Evolutionary conservation across 768 basidiomycete genomes (phyloP), one percentile per base, ranked within the genome.

Genomic region (Cyclocybe cylindracea): DNA sequence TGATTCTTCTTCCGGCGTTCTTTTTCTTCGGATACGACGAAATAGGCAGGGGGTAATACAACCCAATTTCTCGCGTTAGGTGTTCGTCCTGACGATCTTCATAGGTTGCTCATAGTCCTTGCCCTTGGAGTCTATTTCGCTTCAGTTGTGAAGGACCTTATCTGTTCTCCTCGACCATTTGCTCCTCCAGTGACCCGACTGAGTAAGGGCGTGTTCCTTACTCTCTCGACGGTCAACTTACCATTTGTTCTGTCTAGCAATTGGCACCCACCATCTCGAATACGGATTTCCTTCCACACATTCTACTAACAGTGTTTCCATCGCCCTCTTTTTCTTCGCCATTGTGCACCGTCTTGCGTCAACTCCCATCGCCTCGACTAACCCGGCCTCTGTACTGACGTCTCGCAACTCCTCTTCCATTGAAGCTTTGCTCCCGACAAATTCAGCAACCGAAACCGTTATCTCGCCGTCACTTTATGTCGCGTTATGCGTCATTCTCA

Each of bases 211-310:
- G 39, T 33, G 48, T 34, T 34, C 10, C 16, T 48, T 14, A 39
- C 37, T 24, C 16, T 31, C 4, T 19, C 56, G 44, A 14, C 46
- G 16, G 40, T 47, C 29, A 36, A 43, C 36, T 29, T 18, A 29
- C 19, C 31, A 24, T 50, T 9, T 7, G 11, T 36, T n/a, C 33
- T 32, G 10, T 33, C 35, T 57, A 91, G 89, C 86, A 4, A 85
- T 92, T 46, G 87, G 89, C 10, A 79, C 74, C 1, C 89, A 91
- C 61, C 90, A 93, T 58, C 78, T 91, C 2, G 94, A 96, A 71
- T 96, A 96, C 59, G 96, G 96, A 18, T 96, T 98, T 63, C 95
- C 94, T 0, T 96, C 94, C 0, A 97, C 95, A 0, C 96, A 99
- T 62, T 90, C 92, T 2, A 92, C 94, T 7, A 96, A 97, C 67